Evolutionary conservation across 768 basidiomycete genomes (phyloP).

Genomic region (Exsudoporus frostii): DNA sequence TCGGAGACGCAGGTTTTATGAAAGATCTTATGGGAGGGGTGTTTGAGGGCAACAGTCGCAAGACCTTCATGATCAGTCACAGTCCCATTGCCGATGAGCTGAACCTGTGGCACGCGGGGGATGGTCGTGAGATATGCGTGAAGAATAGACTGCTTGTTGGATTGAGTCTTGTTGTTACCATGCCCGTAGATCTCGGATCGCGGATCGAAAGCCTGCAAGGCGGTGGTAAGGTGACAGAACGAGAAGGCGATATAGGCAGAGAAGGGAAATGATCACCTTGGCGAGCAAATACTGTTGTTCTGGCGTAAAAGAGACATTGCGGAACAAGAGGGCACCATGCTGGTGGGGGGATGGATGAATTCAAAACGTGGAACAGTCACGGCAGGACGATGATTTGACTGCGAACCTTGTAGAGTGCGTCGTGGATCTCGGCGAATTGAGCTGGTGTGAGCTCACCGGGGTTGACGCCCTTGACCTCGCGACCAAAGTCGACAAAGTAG

Average conservation of each 20-base stretch:
- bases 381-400: neutral
- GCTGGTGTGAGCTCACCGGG: conserved; percentile 59
- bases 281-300: conserved; percentile 84
- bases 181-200: conserved; percentile 67
- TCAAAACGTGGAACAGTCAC: neutral
- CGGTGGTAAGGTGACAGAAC: conserved; percentile 3
- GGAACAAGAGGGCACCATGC: conserved; percentile 75
- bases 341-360: conserved; percentile 27
- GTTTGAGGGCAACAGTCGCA: conserved; percentile 75
- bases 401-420: conserved; percentile 73
- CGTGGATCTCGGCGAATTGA: conserved; percentile 63
- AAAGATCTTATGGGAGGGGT: conserved; percentile 82
- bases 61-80: conserved; percentile 82
- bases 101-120: conserved; percentile 84
- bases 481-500: conserved; percentile 70
- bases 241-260: neutral
- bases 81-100: conserved; percentile 86
- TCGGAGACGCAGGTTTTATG: conserved; percentile 75
- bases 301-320: conserved; percentile 62
- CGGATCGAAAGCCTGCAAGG: conserved; percentile 71
- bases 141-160: conserved; percentile 72
- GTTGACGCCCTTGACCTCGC: conserved; percentile 70
- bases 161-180: conserved; percentile 82
- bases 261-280: conserved; percentile 48
- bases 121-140: conserved; percentile 91